A percentile compares a stretch with the other conserved stretches of the same genome.
Evolutionary conservation across 2,329 filamentous ascomycete species (phyloP).

Genomic region (Exserohilum rostratum): DNA sequence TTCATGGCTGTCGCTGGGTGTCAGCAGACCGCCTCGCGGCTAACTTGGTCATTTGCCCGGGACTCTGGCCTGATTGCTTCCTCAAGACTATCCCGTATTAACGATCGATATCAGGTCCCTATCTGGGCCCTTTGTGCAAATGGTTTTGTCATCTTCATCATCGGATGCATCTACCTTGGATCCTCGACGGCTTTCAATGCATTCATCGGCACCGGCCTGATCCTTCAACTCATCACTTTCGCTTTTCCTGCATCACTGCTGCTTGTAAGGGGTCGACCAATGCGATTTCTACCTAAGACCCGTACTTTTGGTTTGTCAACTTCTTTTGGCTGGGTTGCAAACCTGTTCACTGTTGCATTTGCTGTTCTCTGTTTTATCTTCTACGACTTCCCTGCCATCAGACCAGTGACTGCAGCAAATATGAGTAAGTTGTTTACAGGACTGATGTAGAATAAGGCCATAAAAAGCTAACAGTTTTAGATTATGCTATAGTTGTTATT

Average conservation of each 20-base stretch:
- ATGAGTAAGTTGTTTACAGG: not conserved
- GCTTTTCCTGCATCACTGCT: not conserved
- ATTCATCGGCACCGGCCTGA: not conserved
- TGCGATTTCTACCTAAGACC: not conserved
- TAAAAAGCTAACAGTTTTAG: not conserved
- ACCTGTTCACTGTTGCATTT: not conserved
- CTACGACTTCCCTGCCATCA: not conserved
- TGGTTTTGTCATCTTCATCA: not conserved
- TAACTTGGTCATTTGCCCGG: not conserved
- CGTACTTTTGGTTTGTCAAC: not conserved
- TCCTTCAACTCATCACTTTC: not conserved
- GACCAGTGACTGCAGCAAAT: not conserved
- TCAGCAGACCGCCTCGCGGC: not conserved
- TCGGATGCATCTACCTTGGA: not conserved
- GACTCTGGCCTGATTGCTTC: not conserved
- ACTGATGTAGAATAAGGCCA: not conserved
- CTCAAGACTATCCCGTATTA: not conserved
- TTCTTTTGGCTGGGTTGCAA: not conserved
- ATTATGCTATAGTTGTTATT: not conserved
- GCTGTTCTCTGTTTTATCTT: not conserved
- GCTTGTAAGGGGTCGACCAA: not conserved
- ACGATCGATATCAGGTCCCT: not conserved
- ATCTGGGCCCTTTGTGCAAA: not conserved
- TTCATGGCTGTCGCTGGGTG: not conserved
- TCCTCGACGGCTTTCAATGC: not conserved